Percentiles rank a stretch among this genome's conserved stretches.
These are phyloP conservation scores for Benincasa hispida DNA, from an alignment of 306 rosid genomes.

Conservation along the genomic window DNA sequence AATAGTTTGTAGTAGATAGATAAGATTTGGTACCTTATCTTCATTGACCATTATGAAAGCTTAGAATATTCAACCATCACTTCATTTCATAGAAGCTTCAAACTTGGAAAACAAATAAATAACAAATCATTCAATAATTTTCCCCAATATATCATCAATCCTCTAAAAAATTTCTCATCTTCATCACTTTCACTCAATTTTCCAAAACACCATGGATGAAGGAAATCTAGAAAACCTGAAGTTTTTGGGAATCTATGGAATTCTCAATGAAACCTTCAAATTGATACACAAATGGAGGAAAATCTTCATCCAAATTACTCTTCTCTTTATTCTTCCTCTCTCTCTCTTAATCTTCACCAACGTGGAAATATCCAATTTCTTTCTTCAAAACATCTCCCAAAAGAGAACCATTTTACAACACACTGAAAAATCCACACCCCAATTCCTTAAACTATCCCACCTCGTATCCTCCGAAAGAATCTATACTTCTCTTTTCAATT, in stretches of 20 bases:
- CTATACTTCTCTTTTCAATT: too few relatives aligned
- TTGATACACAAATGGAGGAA: not conserved
- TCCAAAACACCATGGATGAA: not conserved
- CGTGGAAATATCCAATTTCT: not conserved
- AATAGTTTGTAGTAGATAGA: too few relatives aligned
- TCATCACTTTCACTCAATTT: too few relatives aligned
- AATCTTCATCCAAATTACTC: not conserved
- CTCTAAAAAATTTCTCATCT: too few relatives aligned
- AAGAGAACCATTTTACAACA: not conserved
- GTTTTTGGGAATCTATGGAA: not conserved
- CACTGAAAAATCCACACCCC: not conserved
- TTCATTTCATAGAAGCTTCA: too few relatives aligned
- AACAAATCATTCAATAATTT: too few relatives aligned
- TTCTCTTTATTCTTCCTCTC: not conserved
- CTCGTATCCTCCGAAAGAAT: not conserved
- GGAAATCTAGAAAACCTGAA: not conserved
- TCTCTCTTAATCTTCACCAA: not conserved
- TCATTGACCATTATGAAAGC: too few relatives aligned
- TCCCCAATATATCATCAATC: too few relatives aligned
- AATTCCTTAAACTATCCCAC: not conserved
- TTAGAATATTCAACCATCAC: not conserved
- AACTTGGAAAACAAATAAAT: too few relatives aligned
- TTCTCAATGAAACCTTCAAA: not conserved
- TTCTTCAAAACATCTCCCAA: not conserved
- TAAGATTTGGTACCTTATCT: too few relatives aligned